Conservation (phyloP, 345 rosid species). For the Aquilaria malaccensis region DNA sequence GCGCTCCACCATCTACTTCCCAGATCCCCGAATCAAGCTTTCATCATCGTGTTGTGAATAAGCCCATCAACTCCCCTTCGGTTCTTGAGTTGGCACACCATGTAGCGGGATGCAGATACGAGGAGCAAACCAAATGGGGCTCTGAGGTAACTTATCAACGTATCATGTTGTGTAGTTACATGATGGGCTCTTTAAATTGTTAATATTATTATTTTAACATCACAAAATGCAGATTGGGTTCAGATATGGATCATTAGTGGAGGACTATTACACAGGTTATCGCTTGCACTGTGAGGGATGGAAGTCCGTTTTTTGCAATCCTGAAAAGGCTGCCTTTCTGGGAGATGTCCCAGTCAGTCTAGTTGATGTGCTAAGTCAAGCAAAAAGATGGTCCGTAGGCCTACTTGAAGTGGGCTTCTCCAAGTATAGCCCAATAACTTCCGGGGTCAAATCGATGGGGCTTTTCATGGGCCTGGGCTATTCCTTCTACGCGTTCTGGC, state of each 20-base stretch:
- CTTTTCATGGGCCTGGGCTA: conserved; percentile 24
- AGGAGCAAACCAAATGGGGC: conserved; percentile 65
- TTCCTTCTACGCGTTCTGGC: conserved; percentile 29
- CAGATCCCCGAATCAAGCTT: conserved; percentile 37
- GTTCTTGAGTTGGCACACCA: conserved; percentile 36
- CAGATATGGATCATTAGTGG: conserved; percentile 49
- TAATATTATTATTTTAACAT: no score
- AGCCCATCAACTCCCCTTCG: conserved; percentile 23
- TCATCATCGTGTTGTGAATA: conserved; percentile 2
- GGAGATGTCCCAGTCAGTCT: conserved; percentile 37
- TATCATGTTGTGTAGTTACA: no score
- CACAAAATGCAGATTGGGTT: conserved; percentile 37
- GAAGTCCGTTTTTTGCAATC: conserved; percentile 42
- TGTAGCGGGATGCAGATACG: conserved; percentile 51
- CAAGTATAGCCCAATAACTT: conserved; percentile 25
- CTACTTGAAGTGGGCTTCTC: conserved; percentile 27
- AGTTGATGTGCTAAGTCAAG: conserved; percentile 29
- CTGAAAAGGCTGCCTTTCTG: conserved; percentile 37
- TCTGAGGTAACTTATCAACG: conserved; percentile 30
- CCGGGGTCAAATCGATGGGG: conserved; percentile 29
- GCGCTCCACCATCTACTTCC: conserved; percentile 28
- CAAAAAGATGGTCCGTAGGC: conserved; percentile 48
- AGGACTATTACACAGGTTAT: conserved; percentile 45
- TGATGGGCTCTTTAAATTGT: no score
- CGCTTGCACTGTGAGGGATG: conserved; percentile 48